These are phyloP conservation scores for Brassica juncea DNA, from an alignment of 345 rosid species.

Conservation along the genomic window DNA sequence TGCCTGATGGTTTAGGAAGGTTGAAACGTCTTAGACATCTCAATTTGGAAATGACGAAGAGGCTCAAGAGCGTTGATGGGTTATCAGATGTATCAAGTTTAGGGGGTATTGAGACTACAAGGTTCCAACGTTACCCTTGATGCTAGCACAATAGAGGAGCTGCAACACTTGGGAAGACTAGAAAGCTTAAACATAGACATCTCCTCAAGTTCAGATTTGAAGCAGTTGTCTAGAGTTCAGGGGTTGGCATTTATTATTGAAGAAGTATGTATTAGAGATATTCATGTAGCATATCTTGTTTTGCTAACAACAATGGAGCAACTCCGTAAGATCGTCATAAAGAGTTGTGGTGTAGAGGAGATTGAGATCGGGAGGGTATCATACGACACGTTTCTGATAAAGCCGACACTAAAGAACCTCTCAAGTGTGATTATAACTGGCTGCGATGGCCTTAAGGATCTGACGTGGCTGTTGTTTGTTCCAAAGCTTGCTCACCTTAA, in stretches of 20 bases:
- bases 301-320: too few species aligned
- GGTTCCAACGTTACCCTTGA: neutral
- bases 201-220: slow-evolving; percentile 1
- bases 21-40: neutral
- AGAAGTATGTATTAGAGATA: neutral
- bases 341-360: neutral
- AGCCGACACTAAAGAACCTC: neutral
- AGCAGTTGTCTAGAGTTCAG: neutral
- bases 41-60: slow-evolving; percentile 6
- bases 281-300: too few species aligned
- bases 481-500: slow-evolving; percentile 13
- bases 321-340: neutral
- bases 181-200: slow-evolving; percentile 4
- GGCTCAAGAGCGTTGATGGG: neutral
- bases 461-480: neutral
- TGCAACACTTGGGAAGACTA: neutral
- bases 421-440: neutral
- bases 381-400: neutral
- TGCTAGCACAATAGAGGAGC: neutral
- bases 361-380: neutral
- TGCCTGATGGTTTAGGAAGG: slow-evolving; percentile 1
- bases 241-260: neutral
- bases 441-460: neutral
- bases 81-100: neutral
- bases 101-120: neutral